Percentiles rank a stretch among this genome's conserved stretches.
Evolutionary conservation across 2,329 filamentous ascomycete species (phyloP).

Genomic region (Ophiostoma himal-ulmi): DNA sequence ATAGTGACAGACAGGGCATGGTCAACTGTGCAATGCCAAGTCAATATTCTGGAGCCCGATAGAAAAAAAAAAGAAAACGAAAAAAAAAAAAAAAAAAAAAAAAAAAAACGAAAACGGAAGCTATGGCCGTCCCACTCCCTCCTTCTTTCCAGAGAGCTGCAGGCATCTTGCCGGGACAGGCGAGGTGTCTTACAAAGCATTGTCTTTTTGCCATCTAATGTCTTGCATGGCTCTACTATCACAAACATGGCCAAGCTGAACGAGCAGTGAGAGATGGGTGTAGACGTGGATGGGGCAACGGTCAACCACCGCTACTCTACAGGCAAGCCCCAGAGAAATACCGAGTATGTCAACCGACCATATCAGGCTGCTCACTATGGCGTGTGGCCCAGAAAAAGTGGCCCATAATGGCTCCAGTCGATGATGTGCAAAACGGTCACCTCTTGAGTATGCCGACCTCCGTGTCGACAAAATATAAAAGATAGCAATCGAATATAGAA

Average conservation of each 20-base stretch:
- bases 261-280: not conserved
- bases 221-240: no score
- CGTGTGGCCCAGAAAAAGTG: no score
- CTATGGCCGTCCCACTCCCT: not conserved
- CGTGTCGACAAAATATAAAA: no score
- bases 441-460: not conserved
- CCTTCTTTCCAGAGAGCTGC: not conserved
- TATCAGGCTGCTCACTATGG: no score
- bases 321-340: no score
- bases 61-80: not conserved
- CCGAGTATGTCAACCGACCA: no score
- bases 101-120: not conserved
- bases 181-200: not conserved
- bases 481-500: no score
- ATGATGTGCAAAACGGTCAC: not conserved
- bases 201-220: not conserved
- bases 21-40: conserved; percentile 2
- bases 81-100: not conserved
- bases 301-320: not conserved
- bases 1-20: not conserved
- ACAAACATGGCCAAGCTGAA: not conserved
- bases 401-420: no score
- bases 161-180: not conserved
- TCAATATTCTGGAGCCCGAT: not conserved
- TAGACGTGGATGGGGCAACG: not conserved